Conservation (phyloP, 1,139 yeast genomes). For the Suhomyces chickasaworum region DNA sequence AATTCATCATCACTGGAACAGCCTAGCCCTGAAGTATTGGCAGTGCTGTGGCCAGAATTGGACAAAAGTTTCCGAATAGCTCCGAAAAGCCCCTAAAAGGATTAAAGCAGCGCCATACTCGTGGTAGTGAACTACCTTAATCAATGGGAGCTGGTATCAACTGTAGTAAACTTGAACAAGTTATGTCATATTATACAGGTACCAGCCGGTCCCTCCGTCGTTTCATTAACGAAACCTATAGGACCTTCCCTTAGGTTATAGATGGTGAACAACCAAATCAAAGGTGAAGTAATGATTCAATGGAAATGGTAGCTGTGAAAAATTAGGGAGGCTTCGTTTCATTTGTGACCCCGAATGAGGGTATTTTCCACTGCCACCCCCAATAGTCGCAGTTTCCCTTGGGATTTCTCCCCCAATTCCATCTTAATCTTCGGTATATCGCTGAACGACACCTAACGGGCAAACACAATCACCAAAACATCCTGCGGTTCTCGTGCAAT, state of each 20-base stretch:
- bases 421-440: not conserved
- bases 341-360: not conserved
- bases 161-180: too few relatives aligned
- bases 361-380: not conserved
- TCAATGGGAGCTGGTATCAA: too few relatives aligned
- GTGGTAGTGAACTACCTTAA: too few relatives aligned
- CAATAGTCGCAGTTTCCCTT: not conserved
- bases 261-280: not conserved
- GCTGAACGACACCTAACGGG: not conserved
- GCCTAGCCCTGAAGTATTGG: not conserved
- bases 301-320: not conserved
- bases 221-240: too few relatives aligned
- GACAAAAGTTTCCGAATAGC: not conserved
- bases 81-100: too few relatives aligned
- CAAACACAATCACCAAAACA: not conserved
- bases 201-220: too few relatives aligned
- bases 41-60: not conserved
- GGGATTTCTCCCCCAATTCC: not conserved
- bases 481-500: not conserved
- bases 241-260: too few relatives aligned
- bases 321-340: not conserved
- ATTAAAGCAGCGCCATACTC: too few relatives aligned
- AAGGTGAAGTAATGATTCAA: not conserved
- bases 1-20: not conserved
- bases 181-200: too few relatives aligned